phyloP scores from a whole-genome alignment of 768 basidiomycete genomes.

The Psilocybe sp. region DNA sequence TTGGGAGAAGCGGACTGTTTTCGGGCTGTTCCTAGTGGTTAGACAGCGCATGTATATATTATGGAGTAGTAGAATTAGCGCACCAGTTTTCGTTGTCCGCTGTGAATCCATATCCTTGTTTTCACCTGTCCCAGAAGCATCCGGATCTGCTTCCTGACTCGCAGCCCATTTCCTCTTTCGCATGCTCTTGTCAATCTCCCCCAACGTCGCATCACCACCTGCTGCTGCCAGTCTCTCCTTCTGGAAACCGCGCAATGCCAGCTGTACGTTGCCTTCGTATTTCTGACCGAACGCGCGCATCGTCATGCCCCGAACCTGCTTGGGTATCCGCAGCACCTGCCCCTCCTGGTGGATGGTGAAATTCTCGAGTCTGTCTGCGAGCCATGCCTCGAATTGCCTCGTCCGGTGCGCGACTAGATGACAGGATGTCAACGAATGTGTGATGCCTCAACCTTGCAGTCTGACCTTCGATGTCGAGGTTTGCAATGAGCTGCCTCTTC shows the following conservation, averaged over 20 bases:
- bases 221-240: constrained; percentile 55
- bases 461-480: constrained; percentile 79
- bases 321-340: constrained; percentile 71
- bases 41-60: background rate
- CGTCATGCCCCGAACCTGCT: constrained; percentile 65
- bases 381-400: constrained; percentile 73
- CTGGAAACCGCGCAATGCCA: constrained; percentile 65
- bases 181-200: constrained; percentile 63
- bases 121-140: constrained; percentile 29
- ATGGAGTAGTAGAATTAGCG: constrained; percentile 12
- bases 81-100: constrained; percentile 62
- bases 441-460: background rate
- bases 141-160: constrained; percentile 50
- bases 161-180: constrained; percentile 79
- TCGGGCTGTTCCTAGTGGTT: constrained; percentile 20
- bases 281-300: constrained; percentile 79
- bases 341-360: constrained; percentile 76
- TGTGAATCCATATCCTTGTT: constrained; percentile 32
- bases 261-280: constrained; percentile 74
- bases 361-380: constrained; percentile 68
- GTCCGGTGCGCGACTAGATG: constrained; percentile 67
- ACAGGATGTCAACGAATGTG: constrained; percentile 5
- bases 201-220: constrained; percentile 44
- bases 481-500: constrained; percentile 71
- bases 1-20: constrained; percentile 51